These are phyloP conservation scores for Barnettozyma vustinii DNA, from an alignment of 805 yeast species.

Conservation along the genomic window DNA sequence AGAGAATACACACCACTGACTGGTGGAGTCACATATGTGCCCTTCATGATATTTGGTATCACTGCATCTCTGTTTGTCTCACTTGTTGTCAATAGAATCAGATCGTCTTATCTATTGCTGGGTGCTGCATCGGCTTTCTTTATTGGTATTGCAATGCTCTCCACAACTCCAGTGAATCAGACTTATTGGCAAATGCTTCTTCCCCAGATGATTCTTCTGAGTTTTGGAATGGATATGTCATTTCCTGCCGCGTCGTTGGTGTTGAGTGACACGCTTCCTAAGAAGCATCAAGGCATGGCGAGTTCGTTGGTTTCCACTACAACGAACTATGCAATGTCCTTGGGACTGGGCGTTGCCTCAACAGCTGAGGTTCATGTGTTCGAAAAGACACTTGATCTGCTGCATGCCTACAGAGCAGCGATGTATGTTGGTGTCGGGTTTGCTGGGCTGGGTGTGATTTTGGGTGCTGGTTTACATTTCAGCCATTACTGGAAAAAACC, in stretches of 20 bases:
- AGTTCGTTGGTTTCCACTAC: constrained; percentile 69
- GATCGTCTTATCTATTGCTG: constrained; percentile 46
- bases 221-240: constrained; percentile 75
- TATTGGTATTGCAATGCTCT: constrained; percentile 47
- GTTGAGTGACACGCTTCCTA: constrained; percentile 53
- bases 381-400: constrained; percentile 19
- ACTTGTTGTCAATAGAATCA: constrained; percentile 37
- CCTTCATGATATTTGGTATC: constrained; percentile 47
- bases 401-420: constrained; percentile 52
- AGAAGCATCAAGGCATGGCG: constrained; percentile 69
- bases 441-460: constrained; percentile 42
- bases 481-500: neutral
- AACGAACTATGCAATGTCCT: constrained; percentile 64
- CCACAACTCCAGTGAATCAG: constrained; percentile 54
- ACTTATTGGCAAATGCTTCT: constrained; percentile 54
- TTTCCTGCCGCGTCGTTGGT: constrained; percentile 71
- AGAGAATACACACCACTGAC: constrained; percentile 43
- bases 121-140: constrained; percentile 49
- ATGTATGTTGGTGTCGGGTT: constrained; percentile 58
- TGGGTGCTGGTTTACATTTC: constrained; percentile 13
- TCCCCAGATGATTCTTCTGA: constrained; percentile 48
- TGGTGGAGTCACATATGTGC: constrained; percentile 40
- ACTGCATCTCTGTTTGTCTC: constrained; percentile 52
- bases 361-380: constrained; percentile 47
- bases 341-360: constrained; percentile 69